Base-by-base conservation (phyloP, 2,329 filamentous ascomycete species). In the Leptographium procerum region DNA sequence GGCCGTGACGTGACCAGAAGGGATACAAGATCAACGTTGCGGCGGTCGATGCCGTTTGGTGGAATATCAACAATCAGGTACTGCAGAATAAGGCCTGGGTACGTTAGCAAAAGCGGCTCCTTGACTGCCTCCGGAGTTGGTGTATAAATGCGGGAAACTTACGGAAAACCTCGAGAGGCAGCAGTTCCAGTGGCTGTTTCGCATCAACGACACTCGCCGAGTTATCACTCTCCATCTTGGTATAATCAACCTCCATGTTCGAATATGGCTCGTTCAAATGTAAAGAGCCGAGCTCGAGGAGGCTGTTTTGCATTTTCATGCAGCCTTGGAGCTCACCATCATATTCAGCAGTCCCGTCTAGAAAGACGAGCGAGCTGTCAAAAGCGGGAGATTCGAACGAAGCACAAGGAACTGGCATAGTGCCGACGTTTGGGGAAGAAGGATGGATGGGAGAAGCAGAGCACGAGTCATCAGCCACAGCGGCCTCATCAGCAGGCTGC, bases 1-100 rank as follows among this genome's bases (percentile, higher is more conserved):
- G 82, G 82, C 67, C 81, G 83, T n/a, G 87, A 92, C n/a, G 87
- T 84, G 62, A 90, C 73, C 43, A 92, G 77, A 62, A 90, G 80
- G 22, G 87, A 83, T 75, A 91, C 86, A 60, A 92, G 76, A 68
- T 92, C 88, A 59, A 86, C 80, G 68, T 92, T 92, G 63, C 89
- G 86, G 45, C 85, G 83, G 29, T 86, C 84, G 65, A 89, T 80
- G 57, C 86, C 86, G 69, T 90, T 88, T n/a, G 84, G 83, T 7
- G 73, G 88, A 14, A 89, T 79, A 69, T 92, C 88, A 59, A 88
- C 73, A 33, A 87, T 84, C 57, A 92, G 77, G 55, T 88, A 78
- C 62, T 87, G 85, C 66, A 92, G 87, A 62, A 92, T 89, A 67
- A 83, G 74, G 66, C 83, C 88, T 89, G 64, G 24, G 3, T 55